Evolutionary conservation across 805 yeast genomes (phyloP), one percentile per base, ranked within the genome.

Genomic region (Trichomonascus vanleenenianus): DNA sequence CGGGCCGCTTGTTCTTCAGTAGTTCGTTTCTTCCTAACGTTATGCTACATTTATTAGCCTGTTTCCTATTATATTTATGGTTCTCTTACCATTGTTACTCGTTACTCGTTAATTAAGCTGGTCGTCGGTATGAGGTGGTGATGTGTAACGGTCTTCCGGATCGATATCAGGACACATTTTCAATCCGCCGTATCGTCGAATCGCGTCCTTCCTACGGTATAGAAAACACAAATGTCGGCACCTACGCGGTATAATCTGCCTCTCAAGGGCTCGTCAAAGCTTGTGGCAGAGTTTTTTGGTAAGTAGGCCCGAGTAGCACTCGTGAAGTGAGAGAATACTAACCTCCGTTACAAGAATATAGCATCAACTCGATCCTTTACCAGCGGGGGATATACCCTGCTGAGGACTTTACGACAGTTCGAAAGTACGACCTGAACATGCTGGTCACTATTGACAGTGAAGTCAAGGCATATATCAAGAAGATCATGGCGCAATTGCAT

Each of bases 381-480:
- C 97, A 91, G 61, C 68, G 97, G 43, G 95, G 95, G 0, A 80
- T 89, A 15, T 89, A 89, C 56, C 95, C 96, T 0, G 73, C 85
- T 2, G 94, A 85, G 50, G 95, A 87, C 59, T 89, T 91, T 63
- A 74, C 74, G 43, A 71, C 81, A 1, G 87, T 85, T 2, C 74
- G 76, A 54, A 87, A 86, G 59, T 91, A 86, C 63, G 96, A 85
- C 16, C 63, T 89, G 45, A 83, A 81, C 46, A 65, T 89, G 64
- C 68, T 89, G 37, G 75, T 83, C 22, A 77, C 85, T 2, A 73
- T 73, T 14, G 94, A 87, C 58, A 84, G 81, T 37, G 95, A 85
- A 37, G 81, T 91, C 43, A 78, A 76, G 55, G 63, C 64, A 1
- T 89, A 89, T 58, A 76, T 89, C 8, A 66, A 76, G 32, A 71